Conservation (phyloP, 176 grass and related monocot genomes). For the Pontederia crassipes region DNA sequence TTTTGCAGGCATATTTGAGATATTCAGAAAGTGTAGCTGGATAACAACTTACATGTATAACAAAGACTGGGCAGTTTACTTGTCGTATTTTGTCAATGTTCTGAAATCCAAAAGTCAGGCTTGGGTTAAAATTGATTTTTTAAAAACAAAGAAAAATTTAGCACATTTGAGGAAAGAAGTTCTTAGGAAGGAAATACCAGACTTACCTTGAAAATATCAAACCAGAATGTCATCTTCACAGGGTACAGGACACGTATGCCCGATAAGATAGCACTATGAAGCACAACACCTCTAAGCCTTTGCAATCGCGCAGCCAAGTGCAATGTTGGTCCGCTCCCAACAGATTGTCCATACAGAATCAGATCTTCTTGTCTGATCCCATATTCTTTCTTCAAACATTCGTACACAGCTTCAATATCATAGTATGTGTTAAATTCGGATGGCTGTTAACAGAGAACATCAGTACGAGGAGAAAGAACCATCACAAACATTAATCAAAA, state of each 20-base stretch:
- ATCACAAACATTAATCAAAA: constrained; percentile 14
- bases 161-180: background rate
- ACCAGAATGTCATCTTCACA: constrained; percentile 84
- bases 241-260: constrained; percentile 90
- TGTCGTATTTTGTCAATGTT: constrained; percentile 94
- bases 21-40: background rate
- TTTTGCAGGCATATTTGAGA: background rate
- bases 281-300: constrained; percentile 71
- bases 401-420: constrained; percentile 92
- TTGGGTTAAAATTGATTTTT: background rate
- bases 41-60: constrained; percentile 75
- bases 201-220: constrained; percentile 94
- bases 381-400: constrained; percentile 83
- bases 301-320: constrained; percentile 68
- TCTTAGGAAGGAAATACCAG: constrained; percentile 1
- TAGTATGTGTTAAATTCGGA: constrained; percentile 86
- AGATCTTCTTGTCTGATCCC: constrained; percentile 74
- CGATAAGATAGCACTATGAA: constrained; percentile 87
- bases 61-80: constrained; percentile 75
- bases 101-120: constrained; percentile 33
- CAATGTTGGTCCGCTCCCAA: constrained; percentile 87
- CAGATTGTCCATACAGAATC: constrained; percentile 88
- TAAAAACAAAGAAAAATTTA: constrained; percentile 11
- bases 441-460: constrained; percentile 40
- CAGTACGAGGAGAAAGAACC: constrained; percentile 8